Percentiles rank a stretch among this genome's conserved stretches.
Evolutionary conservation across 169 alveolate genomes (phyloP).

Genomic region (Plasmodium relictum): DNA sequence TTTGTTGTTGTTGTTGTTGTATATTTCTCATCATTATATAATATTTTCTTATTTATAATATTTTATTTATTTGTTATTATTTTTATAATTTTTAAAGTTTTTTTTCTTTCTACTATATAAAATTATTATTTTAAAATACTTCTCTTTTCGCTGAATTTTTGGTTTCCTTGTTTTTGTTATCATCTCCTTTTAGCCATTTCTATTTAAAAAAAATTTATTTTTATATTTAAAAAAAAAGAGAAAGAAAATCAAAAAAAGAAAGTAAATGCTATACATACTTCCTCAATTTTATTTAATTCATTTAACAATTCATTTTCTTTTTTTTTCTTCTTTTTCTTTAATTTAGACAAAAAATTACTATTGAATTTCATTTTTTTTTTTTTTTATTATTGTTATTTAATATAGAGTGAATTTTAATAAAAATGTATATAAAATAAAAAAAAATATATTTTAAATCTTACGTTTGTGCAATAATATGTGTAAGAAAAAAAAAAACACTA

Average conservation of each 20-base stretch:
- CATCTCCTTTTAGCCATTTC: slow-evolving; percentile 46
- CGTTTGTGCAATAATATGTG: neutral
- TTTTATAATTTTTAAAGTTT: too few relatives aligned
- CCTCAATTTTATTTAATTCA: slow-evolving; percentile 43
- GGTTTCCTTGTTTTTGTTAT: slow-evolving; percentile 12
- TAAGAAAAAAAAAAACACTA: slow-evolving; percentile 2
- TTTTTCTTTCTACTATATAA: too few relatives aligned
- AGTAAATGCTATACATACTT: slow-evolving; percentile 6
- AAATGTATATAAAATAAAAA: slow-evolving; percentile 1
- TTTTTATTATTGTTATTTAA: neutral
- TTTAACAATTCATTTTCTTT: slow-evolving; percentile 48
- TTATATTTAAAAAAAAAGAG: neutral
- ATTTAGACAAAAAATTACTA: slow-evolving; percentile 44
- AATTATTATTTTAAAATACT: neutral
- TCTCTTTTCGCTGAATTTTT: slow-evolving; percentile 28
- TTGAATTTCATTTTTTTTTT: slow-evolving; percentile 37
- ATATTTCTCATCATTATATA: neutral
- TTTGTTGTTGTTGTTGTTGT: too few relatives aligned
- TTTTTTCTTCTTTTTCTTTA: slow-evolving; percentile 60
- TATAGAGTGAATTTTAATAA: neutral
- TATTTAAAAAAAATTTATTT: neutral
- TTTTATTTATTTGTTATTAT: too few relatives aligned
- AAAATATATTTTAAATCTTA: neutral
- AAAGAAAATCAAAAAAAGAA: neutral
- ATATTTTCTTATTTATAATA: too few relatives aligned